Percentiles rank a stretch among this genome's conserved stretches.
Conservation (phyloP, 495 filamentous ascomycete genomes). For the Hypoxylon intermedium region DNA sequence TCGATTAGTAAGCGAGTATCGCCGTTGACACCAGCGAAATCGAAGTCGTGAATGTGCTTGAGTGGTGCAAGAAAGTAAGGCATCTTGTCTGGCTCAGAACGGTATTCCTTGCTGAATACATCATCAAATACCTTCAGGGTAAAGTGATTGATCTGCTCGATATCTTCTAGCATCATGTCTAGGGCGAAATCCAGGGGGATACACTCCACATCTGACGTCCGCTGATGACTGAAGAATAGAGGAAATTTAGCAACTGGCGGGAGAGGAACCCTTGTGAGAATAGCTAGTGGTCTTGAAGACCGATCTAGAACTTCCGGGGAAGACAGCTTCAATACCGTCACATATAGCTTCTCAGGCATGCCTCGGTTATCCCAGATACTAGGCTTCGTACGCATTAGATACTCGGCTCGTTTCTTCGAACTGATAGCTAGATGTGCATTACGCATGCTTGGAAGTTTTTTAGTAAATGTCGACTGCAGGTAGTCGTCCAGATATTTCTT, state of each 20-base stretch:
- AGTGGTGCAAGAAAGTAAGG: constrained; percentile 87
- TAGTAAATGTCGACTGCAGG: constrained; percentile 75
- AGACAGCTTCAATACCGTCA: constrained; percentile 68
- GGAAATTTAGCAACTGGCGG: constrained; percentile 72
- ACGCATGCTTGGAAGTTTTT: constrained; percentile 79
- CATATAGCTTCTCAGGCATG: constrained; percentile 64
- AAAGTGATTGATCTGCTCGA: constrained; percentile 67
- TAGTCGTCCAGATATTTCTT: constrained; percentile 73
- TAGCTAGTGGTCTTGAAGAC: constrained; percentile 67
- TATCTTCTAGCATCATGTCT: constrained; percentile 44
- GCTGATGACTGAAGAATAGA: constrained; percentile 70
- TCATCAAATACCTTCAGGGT: constrained; percentile 82
- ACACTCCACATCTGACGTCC: constrained; percentile 62
- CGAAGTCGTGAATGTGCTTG: constrained; percentile 34
- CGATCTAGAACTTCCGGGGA: constrained; percentile 65
- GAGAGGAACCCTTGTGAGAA: constrained; percentile 73
- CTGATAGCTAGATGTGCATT: constrained; percentile 89
- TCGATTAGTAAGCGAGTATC: constrained; percentile 62
- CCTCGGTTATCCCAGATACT: constrained; percentile 68
- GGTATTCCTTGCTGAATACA: constrained; percentile 87
- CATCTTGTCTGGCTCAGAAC: constrained; percentile 65
- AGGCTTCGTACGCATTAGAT: constrained; percentile 82
- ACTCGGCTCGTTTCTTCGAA: constrained; percentile 73
- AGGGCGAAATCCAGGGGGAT: constrained; percentile 51
- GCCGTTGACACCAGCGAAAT: constrained; percentile 23